Conservation (phyloP, 2,329 filamentous ascomycete species). For the Alternaria postmessia region DNA sequence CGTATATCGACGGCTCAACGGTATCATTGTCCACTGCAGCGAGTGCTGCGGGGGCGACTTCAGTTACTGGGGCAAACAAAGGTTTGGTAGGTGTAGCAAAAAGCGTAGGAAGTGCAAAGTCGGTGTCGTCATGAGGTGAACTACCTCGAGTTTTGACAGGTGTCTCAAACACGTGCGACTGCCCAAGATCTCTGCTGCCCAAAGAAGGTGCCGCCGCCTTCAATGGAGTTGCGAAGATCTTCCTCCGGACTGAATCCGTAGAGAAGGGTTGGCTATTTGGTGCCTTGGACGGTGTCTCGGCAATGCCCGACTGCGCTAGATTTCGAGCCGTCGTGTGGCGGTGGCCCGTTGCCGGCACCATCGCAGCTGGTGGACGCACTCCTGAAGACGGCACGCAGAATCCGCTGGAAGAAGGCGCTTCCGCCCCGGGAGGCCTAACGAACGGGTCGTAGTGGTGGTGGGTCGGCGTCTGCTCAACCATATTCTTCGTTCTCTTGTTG, state of each 20-base stretch:
- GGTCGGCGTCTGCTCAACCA: slow-evolving; percentile 42
- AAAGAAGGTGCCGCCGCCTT: slow-evolving; percentile 26
- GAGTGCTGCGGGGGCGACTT: slow-evolving; percentile 13
- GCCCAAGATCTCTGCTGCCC: not conserved
- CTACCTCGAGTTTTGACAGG: slow-evolving; percentile 31
- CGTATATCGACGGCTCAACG: slow-evolving; percentile 50
- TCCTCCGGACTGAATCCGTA: slow-evolving; percentile 34
- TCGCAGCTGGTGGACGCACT: slow-evolving; percentile 36
- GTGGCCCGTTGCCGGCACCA: slow-evolving; percentile 39
- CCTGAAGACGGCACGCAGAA: slow-evolving; percentile 54
- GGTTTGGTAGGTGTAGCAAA: slow-evolving; percentile 33
- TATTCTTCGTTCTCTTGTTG: slow-evolving; percentile 42
- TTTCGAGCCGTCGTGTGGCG: slow-evolving; percentile 40
- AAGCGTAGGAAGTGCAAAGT: slow-evolving; percentile 17
- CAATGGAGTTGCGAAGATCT: slow-evolving; percentile 45
- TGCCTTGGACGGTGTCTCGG: slow-evolving; percentile 55
- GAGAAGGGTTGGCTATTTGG: slow-evolving; percentile 42
- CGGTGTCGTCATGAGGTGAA: slow-evolving; percentile 16
- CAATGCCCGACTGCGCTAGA: slow-evolving; percentile 42
- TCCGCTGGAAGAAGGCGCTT: slow-evolving; percentile 36
- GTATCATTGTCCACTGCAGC: slow-evolving; percentile 19
- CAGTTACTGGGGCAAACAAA: slow-evolving; percentile 1
- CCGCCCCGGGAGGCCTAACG: slow-evolving; percentile 21
- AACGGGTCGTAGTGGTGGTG: slow-evolving; percentile 39
- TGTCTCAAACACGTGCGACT: slow-evolving; percentile 32